These are phyloP conservation scores for Saprolegnia diclina DNA, from an alignment of 352 stramenopile genomes.

Conservation along the genomic window DNA sequence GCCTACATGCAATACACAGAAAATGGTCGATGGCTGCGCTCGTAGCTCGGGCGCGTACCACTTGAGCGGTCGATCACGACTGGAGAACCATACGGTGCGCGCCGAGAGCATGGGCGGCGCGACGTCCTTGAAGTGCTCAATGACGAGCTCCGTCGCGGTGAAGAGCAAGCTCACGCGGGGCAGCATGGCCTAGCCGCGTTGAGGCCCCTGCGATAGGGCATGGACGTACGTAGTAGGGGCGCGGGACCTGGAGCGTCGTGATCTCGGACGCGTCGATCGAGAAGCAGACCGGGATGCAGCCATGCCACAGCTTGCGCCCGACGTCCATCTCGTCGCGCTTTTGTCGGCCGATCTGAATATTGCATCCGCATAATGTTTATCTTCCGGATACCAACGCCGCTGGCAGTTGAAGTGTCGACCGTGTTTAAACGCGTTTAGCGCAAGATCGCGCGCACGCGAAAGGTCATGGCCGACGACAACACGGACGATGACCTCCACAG, in stretches of 20 bases:
- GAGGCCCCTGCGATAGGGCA: slow-evolving; percentile 2
- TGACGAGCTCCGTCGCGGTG: slow-evolving; percentile 58
- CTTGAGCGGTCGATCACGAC: slow-evolving; percentile 50
- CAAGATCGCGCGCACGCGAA: no score
- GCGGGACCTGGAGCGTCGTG: slow-evolving; percentile 69
- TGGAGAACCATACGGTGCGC: slow-evolving; percentile 68
- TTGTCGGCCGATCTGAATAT: no score
- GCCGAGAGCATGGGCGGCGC: slow-evolving; percentile 54
- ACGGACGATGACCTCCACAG: slow-evolving; percentile 43
- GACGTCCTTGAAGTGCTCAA: slow-evolving; percentile 75
- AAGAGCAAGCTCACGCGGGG: slow-evolving; percentile 77
- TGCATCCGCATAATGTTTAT: background rate
- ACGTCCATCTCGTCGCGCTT: background rate
- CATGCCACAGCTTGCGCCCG: slow-evolving; percentile 44
- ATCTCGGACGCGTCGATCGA: slow-evolving; percentile 66
- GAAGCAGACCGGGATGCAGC: slow-evolving; percentile 66
- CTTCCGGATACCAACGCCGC: background rate
- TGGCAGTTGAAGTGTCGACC: background rate
- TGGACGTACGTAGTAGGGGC: slow-evolving; percentile 69
- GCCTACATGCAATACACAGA: slow-evolving; percentile 27
- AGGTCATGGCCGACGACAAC: no score
- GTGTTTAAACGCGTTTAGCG: no score
- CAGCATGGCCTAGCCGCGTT: slow-evolving; percentile 53
- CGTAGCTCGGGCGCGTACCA: slow-evolving; percentile 32
- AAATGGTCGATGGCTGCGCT: background rate